Base-by-base conservation (phyloP, 306 rosid species). In the Dicorynia guianensis region DNA sequence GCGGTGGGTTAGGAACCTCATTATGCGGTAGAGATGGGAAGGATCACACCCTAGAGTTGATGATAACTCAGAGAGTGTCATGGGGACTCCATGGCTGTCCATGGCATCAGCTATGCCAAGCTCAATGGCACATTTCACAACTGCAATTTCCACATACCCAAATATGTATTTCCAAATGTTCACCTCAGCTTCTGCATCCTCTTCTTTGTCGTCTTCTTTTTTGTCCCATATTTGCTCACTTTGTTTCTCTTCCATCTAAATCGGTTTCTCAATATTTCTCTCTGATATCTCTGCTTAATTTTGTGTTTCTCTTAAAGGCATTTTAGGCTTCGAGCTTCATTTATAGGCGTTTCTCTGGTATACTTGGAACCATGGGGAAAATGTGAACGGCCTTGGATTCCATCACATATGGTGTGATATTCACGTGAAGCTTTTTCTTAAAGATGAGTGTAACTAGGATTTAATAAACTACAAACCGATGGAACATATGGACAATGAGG, bases 81-180 rank as follows among this genome's bases (percentile, higher is more conserved):
- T 81, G 69, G 91, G 83, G 11, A 67, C 30, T 64, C 80, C 85
- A 54, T 88, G 82, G 3, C 12, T 72, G 82, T 88, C 97, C 3
- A 91, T 82, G 58, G 83, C 73, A 8, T 93, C 97, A 0, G 91
- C 86, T 66, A 93, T 81, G 66, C 84, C 84, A 11, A 93, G 91
- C 56, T 93, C 89, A 52, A 93, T 75, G 14, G 88, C 89, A 67
- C 97, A 89, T 70, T 82, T 91, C 30, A 93, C 81, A 2, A 83
- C 92, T 0, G 91, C 89, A 35, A 72, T 49, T 78, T 93, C 96
- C 0, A 61, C 79, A 65, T 85, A 89, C 9, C 98, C 90, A 6
- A 85, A 82, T 49, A 81, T 46, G 80, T 85, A 87, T 36, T 66
- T 88, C 88, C 89, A 88, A 0, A 88, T 74, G 0, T 75, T 63